Percentiles rank a stretch among this genome's conserved stretches.
Evolutionary conservation across 768 basidiomycete genomes (phyloP).

Genomic region (Psilocybe cyanescens): DNA sequence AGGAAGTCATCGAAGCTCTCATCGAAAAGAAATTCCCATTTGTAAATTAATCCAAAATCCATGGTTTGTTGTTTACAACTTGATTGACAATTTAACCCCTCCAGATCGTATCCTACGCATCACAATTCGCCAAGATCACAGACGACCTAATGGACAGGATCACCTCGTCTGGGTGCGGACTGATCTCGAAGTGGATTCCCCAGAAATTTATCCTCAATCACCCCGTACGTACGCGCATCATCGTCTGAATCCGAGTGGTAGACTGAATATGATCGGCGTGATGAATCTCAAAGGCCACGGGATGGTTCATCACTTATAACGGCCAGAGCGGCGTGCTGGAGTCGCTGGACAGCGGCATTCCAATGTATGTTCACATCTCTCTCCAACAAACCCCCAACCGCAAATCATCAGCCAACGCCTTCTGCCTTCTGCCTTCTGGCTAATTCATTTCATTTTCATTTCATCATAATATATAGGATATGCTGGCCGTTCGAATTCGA

Average conservation of each 20-base stretch:
- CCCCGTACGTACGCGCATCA: not conserved
- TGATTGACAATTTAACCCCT: too few species aligned
- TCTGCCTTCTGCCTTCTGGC: too few species aligned
- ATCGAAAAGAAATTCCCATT: slow-evolving; percentile 17
- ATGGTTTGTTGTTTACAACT: not conserved
- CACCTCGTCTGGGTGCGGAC: not conserved
- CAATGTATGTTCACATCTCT: slow-evolving; percentile 1
- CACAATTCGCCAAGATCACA: slow-evolving; percentile 1
- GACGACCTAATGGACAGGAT: not conserved
- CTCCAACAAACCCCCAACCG: not conserved
- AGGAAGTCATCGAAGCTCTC: slow-evolving; percentile 10
- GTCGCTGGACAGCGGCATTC: slow-evolving; percentile 5
- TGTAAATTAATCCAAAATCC: not conserved
- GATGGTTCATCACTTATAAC: slow-evolving; percentile 8
- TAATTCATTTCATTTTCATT: not conserved
- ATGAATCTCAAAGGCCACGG: slow-evolving; percentile 11
- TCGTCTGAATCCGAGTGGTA: too few species aligned
- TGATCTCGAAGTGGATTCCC: slow-evolving; percentile 2
- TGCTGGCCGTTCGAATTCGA: slow-evolving; percentile 15
- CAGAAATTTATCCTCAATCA: slow-evolving; percentile 11
- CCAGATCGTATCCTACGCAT: slow-evolving; percentile 7
- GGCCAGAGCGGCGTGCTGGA: slow-evolving; percentile 8
- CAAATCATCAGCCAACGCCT: not conserved
- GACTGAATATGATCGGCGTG: too few species aligned
- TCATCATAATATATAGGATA: slow-evolving; percentile 3